Base-by-base conservation (phyloP, 805 yeast genomes). In the Saccharomycopsis amapae region DNA sequence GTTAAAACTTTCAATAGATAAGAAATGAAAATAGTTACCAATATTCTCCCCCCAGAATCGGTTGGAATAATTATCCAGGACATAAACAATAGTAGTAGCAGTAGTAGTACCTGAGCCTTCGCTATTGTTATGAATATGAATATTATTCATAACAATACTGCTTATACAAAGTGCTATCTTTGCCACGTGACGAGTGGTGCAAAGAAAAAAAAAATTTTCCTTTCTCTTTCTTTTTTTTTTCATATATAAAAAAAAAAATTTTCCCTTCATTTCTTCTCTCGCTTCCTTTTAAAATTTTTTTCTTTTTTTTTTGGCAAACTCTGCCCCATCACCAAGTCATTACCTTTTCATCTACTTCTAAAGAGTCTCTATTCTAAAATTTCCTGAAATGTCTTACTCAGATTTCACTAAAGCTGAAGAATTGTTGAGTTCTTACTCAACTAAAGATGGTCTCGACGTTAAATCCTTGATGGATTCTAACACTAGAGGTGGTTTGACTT, bases 401-500 rank as follows among this genome's bases (percentile, higher is more conserved):
- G 76, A 76, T 57, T 60, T 61, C 55, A 53, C 81, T 34, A 72
- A 74, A 54, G 97, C 97, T 55, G 59, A 82, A 52, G 78, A 79
- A 47, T 72, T 71, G 62, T 75, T 93, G 55, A 65, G 75, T 51
- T 64, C 75, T 51, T 90, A 86, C 73, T 53, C 74, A 48, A 65
- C 71, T 58, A 79, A 75, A 62, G 98, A 93, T 65, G 98, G 98
- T 54, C 75, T 93, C 56, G 80, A 84, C 53, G 83, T 85, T 59
- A 72, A 77, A 49, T 76, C 84, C 56, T 78, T 93, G 66, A 85
- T 93, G 84, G 95, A 93, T 71, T 87, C 97, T 42, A 71, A 78
- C 56, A 65, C 71, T 58, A 83, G 93, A 69, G 98, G 98, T 66
- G 98, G 98, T 49, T 78, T 93, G 62, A 93, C 98, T 55, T 93